Evolutionary conservation across 495 filamentous ascomycete species (phyloP).

Genomic region (Hamigera avellanea): DNA sequence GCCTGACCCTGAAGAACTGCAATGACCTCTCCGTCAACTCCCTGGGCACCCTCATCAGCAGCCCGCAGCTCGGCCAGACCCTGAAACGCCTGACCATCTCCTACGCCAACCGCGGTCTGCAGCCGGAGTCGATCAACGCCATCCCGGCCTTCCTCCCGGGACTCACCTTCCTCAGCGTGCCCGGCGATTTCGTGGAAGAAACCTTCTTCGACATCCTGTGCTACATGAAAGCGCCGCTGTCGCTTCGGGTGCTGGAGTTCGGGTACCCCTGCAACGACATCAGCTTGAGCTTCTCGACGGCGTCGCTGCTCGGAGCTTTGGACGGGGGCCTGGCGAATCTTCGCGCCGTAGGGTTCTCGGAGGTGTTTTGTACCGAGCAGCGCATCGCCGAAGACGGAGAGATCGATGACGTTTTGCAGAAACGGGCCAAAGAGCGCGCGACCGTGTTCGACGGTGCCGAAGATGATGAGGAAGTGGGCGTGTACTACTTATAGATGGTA

Average conservation of each 20-base stretch:
- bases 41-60: constrained; percentile 14
- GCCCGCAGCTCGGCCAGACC: constrained; percentile 7
- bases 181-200: constrained; percentile 18
- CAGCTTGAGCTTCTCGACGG: constrained; percentile 9
- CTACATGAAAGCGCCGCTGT: constrained; percentile 5
- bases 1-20: constrained; percentile 17
- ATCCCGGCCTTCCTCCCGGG: constrained; percentile 15
- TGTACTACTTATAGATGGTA: background rate
- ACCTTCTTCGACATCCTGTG: constrained; percentile 19
- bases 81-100: constrained; percentile 18
- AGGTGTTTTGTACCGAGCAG: constrained; percentile 8
- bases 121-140: constrained; percentile 14
- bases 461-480: background rate
- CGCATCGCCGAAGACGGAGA: constrained; percentile 13
- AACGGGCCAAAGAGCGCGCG: constrained; percentile 3
- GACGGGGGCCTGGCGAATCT: constrained; percentile 13
- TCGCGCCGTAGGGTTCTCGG: constrained; percentile 12
- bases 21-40: constrained; percentile 13
- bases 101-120: constrained; percentile 14
- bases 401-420: constrained; percentile 13
- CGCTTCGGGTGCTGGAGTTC: constrained; percentile 16
- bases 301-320: constrained; percentile 10
- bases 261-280: constrained; percentile 8
- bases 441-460: background rate
- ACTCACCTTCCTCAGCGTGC: constrained; percentile 16